Base-by-base conservation (phyloP, 805 yeast genomes). In the Ogataea salicorniae region DNA sequence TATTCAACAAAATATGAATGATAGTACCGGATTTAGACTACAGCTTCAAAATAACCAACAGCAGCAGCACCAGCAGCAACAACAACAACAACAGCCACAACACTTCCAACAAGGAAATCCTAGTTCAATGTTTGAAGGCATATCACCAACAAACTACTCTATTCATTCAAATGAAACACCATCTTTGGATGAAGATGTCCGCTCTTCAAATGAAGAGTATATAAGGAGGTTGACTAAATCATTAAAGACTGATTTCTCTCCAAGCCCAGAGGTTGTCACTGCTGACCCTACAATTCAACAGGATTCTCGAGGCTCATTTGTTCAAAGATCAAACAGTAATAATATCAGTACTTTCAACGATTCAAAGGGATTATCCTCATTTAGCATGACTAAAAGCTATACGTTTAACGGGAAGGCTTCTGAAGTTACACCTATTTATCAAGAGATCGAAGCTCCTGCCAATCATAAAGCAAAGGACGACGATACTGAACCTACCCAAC, bases 121-220 rank as follows among this genome's bases (percentile, higher is more conserved):
- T 18, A 33, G n/a, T 16, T 18, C 29, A 16, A 18, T 36, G 15
- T 51, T 41, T 35, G 60, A 57, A 31, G 58, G 54, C 2, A 51
- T 59, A 2, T 54, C 63, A 2, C 63, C 65, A 3, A 56, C 62
- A 15, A 56, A 54, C 34, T 57, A 47, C 40, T 55, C 62, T 0
- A 42, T 51, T 4, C 49, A 49, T 20, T 61, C 65, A 0, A 48
- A 41, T 26, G 58, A 47, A 34, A 47, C 56, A 7, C 52, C 56
- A 2, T 23, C 34, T 1, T 46, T 39, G 15, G 43, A 49, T 9
- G 51, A 49, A 4, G 47, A 45, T n/a, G 37, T 48, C 39, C 31
- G 34, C n/a, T 26, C 47, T 3, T 52, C 54, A n/a, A 55, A 55
- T 38, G 49, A 46, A 11, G 56, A 53, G 14, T 62, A 62, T 41